phyloP scores from a whole-genome alignment of 352 stramenopile genomes.

The Pythium dissimile region DNA sequence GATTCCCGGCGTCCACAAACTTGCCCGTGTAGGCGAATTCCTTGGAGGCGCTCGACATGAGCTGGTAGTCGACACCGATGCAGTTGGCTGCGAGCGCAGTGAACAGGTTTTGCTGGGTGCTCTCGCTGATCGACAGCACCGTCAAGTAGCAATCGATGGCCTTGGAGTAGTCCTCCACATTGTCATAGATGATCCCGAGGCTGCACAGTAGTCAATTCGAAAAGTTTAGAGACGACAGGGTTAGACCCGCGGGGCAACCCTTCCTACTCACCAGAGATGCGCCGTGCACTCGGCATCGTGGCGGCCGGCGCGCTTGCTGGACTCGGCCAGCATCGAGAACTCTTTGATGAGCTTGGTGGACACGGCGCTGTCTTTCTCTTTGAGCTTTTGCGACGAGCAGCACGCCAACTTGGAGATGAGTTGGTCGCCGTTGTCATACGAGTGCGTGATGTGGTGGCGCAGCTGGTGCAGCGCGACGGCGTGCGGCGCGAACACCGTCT shows the following conservation, averaged over 20 bases:
- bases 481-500: constrained; percentile 69
- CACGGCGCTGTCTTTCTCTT: constrained; percentile 53
- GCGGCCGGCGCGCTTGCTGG: constrained; percentile 77
- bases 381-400: constrained; percentile 62
- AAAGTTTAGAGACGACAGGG: no score
- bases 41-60: constrained; percentile 53
- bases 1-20: constrained; percentile 53
- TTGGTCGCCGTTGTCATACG: constrained; percentile 46
- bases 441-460: constrained; percentile 36
- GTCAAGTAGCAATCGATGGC: constrained; percentile 85
- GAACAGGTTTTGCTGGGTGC: constrained; percentile 73
- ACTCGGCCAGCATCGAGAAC: constrained; percentile 76
- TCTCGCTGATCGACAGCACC: constrained; percentile 83
- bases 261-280: constrained; percentile 66
- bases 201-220: background rate
- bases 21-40: constrained; percentile 73
- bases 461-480: constrained; percentile 50
- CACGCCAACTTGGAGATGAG: constrained; percentile 45
- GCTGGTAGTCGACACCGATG: constrained; percentile 88
- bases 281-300: constrained; percentile 82
- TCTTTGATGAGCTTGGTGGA: constrained; percentile 79
- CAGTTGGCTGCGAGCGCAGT: constrained; percentile 80
- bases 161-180: constrained; percentile 77
- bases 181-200: constrained; percentile 86
- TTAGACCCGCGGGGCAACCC: no score